Conservation (phyloP, 1,284 basidiomycete species). For the Cystobasidiaceae sp. region DNA sequence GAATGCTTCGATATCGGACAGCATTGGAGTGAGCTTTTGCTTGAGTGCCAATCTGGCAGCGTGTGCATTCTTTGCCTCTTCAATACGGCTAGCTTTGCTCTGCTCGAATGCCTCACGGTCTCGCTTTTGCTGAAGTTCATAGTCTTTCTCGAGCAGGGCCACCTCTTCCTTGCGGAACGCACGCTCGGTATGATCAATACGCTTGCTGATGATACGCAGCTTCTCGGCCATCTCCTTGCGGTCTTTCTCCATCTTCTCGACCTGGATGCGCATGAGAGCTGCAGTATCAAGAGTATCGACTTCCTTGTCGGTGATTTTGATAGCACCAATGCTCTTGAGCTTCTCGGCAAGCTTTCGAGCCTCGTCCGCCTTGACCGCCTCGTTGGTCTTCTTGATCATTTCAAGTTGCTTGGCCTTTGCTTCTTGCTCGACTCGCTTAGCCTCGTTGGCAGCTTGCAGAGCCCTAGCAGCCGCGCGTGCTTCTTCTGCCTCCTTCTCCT, state of each 20-base stretch:
- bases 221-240: conserved; percentile 82
- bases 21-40: conserved; percentile 66
- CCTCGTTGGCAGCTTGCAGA: conserved; percentile 69
- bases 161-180: conserved; percentile 92
- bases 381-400: conserved; percentile 73
- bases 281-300: conserved; percentile 81
- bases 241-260: conserved; percentile 93
- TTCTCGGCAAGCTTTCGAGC: conserved; percentile 79
- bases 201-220: conserved; percentile 77
- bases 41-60: conserved; percentile 70
- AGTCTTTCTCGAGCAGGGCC: conserved; percentile 79
- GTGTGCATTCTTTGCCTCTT: conserved; percentile 61
- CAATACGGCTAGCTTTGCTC: conserved; percentile 59
- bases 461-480: conserved; percentile 67
- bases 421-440: conserved; percentile 62
- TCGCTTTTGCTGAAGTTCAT: conserved; percentile 73
- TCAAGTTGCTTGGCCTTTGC: conserved; percentile 68
- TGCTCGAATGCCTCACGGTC: conserved; percentile 68
- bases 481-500: conserved; percentile 84
- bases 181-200: conserved; percentile 92
- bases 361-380: conserved; percentile 74
- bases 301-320: conserved; percentile 53
- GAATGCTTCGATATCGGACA: conserved; percentile 65
- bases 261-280: conserved; percentile 83
- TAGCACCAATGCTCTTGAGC: conserved; percentile 9